Conservation (phyloP, 2,329 filamentous ascomycete species). For the Claviceps sp. region DNA sequence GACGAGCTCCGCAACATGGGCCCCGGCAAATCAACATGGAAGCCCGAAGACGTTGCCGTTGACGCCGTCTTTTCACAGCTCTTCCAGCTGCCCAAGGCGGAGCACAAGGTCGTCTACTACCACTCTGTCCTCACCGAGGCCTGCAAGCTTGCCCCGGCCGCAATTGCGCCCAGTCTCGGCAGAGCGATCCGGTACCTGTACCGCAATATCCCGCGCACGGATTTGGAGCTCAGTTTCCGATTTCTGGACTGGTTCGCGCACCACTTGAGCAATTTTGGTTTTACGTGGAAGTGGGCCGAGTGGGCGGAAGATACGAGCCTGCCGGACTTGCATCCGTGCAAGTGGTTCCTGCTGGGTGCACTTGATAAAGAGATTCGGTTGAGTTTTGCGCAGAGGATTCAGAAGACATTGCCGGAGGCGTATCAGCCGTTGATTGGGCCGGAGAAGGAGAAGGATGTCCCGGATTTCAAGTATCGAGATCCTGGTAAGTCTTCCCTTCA, state of each 20-base stretch:
- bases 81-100: constrained; percentile 71
- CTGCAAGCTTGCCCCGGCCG: constrained; percentile 89
- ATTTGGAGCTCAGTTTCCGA: constrained; percentile 72
- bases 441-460: constrained; percentile 89
- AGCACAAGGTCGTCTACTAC: constrained; percentile 94
- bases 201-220: constrained; percentile 66
- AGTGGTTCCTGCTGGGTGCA: constrained; percentile 82
- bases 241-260: constrained; percentile 98
- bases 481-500: constrained; percentile 41
- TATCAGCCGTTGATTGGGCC: constrained; percentile 72
- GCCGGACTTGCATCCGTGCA: constrained; percentile 67
- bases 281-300: constrained; percentile 98
- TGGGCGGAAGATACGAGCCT: constrained; percentile 82
- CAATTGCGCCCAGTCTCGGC: constrained; percentile 89
- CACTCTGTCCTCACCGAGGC: constrained; percentile 89
- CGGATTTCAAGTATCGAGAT: constrained; percentile 79
- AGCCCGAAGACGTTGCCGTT: constrained; percentile 93
- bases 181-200: constrained; percentile 88
- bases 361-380: constrained; percentile 94
- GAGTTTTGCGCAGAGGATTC: constrained; percentile 91
- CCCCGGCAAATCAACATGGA: constrained; percentile 65
- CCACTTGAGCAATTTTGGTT: constrained; percentile 96
- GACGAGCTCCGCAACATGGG: constrained; percentile 68
- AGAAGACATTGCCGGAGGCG: constrained; percentile 75
- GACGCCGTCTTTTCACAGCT: constrained; percentile 95